phyloP scores from a whole-genome alignment of 371 early-diverging fungal genomes.

The Mortierella polycephala region DNA sequence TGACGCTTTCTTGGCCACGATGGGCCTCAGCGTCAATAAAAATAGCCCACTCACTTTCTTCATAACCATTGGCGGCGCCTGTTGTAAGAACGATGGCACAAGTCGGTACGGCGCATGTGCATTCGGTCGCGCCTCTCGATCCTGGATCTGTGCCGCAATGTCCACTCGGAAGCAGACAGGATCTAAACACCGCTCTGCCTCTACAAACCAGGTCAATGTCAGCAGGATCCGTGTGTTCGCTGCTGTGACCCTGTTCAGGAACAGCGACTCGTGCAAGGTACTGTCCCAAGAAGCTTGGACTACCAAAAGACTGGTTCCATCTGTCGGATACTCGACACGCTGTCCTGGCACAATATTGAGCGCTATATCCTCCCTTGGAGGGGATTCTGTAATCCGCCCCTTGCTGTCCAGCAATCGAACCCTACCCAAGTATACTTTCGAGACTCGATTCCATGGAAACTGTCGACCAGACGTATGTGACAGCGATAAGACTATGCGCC shows the following conservation, averaged over 20 bases:
- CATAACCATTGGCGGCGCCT: conserved; percentile 26
- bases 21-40: conserved; percentile 67
- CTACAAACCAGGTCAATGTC: conserved; percentile 69
- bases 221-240: conserved; percentile 68
- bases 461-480: conserved; percentile 83
- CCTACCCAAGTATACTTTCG: conserved; percentile 69
- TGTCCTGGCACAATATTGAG: conserved; percentile 64
- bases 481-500: conserved; percentile 78
- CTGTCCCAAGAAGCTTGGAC: conserved; percentile 87
- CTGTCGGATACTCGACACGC: conserved; percentile 62
- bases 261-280: conserved; percentile 78
- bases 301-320: conserved; percentile 72
- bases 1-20: conserved; percentile 68
- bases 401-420: conserved; percentile 78
- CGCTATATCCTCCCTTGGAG: conserved; percentile 60
- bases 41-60: conserved; percentile 69
- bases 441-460: conserved; percentile 72
- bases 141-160: conserved; percentile 72
- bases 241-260: conserved; percentile 80
- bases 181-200: conserved; percentile 68
- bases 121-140: conserved; percentile 46
- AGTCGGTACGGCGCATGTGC: conserved; percentile 24
- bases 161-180: conserved; percentile 73
- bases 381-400: conserved; percentile 69
- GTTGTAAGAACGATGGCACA: conserved; percentile 54